Evolutionary conservation across 2,329 filamentous ascomycete genomes (phyloP).

Genomic region (Sordariomycetes sp.): DNA sequence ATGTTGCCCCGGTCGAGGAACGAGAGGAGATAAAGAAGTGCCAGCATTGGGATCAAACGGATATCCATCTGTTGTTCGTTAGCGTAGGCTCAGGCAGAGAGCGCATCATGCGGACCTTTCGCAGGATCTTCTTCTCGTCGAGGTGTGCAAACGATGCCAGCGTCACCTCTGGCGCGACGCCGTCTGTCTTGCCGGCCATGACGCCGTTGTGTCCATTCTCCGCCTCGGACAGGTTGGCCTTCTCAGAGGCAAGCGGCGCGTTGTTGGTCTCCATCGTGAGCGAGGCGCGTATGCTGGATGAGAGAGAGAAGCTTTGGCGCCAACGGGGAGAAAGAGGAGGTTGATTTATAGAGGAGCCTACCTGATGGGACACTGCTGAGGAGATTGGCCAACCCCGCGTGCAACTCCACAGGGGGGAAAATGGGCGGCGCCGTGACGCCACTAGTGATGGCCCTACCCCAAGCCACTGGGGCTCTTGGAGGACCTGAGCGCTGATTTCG

Average conservation of each 20-base stretch:
- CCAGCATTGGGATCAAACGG: slow-evolving; percentile 51
- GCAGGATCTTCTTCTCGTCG: slow-evolving; percentile 45
- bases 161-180: neutral
- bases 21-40: slow-evolving; percentile 57
- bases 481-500: too few species aligned
- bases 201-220: slow-evolving; percentile 1
- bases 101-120: slow-evolving; percentile 31
- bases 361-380: too few species aligned
- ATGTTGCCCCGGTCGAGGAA: slow-evolving; percentile 61
- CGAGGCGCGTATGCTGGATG: too few species aligned
- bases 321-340: too few species aligned
- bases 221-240: slow-evolving; percentile 2
- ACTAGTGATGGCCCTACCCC: too few species aligned
- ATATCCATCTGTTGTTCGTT: slow-evolving; percentile 34
- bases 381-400: too few species aligned
- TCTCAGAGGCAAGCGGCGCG: neutral
- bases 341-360: too few species aligned
- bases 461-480: too few species aligned
- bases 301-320: too few species aligned
- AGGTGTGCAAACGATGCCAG: slow-evolving; percentile 10
- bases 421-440: too few species aligned
- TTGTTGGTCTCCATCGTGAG: neutral
- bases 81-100: neutral
- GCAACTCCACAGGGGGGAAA: too few species aligned
- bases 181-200: neutral